Evolutionary conservation across 2,329 filamentous ascomycete genomes (phyloP), one percentile per base, ranked within the genome.

Genomic region (Rachicladosporium sp.): DNA sequence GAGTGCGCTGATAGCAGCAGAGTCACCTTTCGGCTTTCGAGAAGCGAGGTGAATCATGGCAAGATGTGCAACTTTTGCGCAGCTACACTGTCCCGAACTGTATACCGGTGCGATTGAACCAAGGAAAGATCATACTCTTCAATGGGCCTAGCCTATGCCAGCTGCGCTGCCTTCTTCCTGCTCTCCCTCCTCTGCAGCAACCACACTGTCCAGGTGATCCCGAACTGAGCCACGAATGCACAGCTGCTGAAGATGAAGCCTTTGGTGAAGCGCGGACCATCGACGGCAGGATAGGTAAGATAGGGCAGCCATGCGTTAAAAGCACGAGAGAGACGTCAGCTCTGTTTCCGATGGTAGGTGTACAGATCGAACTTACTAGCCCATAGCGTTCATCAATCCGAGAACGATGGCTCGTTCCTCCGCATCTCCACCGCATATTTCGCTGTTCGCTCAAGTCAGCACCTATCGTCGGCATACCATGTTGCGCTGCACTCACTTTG

Each of bases 321-420:
- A 1, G 81, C 75, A 43, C 82, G 15, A 19, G 5, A 19, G 15
- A 19, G 15, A 3, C 15, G 15, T 19, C 15, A 19, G 15, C 15
- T 19, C 15, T 19, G 15, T 19, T 19, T 19, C 15, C 15, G 3
- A 19, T 19, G 15, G 15, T 19, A 19, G 15, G 15, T 5, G 15
- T 19, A 19, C 15, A 19, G 15, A 19, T 19, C 15, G 15, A 19
- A 19, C 15, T 19, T 19, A 19, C 15, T 33, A 33, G 10, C 77
- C 78, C 61, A 82, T 70, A 52, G 79, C 71, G 43, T 82, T 82
- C 75, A 82, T 82, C 9, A 66, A 60, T 0, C 67, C 78, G 1
- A 78, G 69, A 1, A 82, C 76, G 3, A 84, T 61, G 0, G 79
- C 77, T 7, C 77, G 64, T 58, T 82, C 78, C 54, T 82, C 78